phyloP scores from a whole-genome alignment of 495 filamentous ascomycete genomes.

The Evansstolkia leycettana region DNA sequence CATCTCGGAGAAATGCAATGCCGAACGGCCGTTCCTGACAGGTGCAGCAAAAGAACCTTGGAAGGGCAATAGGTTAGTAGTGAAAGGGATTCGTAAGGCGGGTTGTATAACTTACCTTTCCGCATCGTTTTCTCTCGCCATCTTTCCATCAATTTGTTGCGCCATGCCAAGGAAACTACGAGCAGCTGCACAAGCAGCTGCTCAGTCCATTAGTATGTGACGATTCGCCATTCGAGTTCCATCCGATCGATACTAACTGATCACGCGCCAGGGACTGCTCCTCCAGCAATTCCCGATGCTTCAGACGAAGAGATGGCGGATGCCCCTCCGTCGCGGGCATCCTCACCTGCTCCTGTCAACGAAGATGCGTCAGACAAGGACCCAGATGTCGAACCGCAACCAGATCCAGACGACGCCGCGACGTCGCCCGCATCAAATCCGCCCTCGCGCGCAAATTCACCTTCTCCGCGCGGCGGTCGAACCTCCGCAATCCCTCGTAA shows the following conservation, averaged over 20 bases:
- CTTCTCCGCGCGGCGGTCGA: slow-evolving; percentile 19
- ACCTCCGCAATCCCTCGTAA: slow-evolving; percentile 52
- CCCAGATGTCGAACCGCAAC: slow-evolving; percentile 13
- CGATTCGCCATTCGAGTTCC: background rate
- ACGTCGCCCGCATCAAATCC: slow-evolving; percentile 28
- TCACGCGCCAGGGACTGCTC: slow-evolving; percentile 25
- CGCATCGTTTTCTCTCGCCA: background rate
- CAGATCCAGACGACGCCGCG: slow-evolving; percentile 20
- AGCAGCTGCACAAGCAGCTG: slow-evolving; percentile 37
- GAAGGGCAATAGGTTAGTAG: no score
- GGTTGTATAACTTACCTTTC: background rate
- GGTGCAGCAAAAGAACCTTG: no score
- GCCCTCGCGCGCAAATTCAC: slow-evolving; percentile 20
- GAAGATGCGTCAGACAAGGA: slow-evolving; percentile 13
- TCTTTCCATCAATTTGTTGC: slow-evolving; percentile 4
- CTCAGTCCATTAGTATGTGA: slow-evolving; percentile 32
- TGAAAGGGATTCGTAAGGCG: no score
- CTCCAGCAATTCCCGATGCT: slow-evolving; percentile 27
- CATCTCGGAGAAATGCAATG: no score
- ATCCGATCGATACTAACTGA: slow-evolving; percentile 1
- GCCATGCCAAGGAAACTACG: slow-evolving; percentile 37
- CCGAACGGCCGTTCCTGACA: no score
- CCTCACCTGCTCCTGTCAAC: slow-evolving; percentile 20
- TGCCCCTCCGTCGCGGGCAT: slow-evolving; percentile 24
- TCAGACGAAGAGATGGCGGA: slow-evolving; percentile 40